Conservation (phyloP, 2,329 filamentous ascomycete genomes). For the Colletotrichum salicis region DNA sequence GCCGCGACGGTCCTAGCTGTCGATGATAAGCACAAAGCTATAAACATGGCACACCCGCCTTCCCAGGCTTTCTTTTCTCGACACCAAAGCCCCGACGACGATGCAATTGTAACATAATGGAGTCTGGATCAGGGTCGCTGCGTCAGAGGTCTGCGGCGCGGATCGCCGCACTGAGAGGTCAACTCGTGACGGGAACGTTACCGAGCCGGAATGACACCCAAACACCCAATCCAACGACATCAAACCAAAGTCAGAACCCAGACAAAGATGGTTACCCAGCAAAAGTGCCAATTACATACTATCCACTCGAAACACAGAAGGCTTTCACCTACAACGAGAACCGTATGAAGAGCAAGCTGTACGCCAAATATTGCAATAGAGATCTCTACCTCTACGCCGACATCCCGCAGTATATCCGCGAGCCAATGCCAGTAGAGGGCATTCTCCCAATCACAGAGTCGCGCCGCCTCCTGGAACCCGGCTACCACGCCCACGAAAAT, state of each 20-base stretch:
- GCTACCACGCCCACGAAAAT: slow-evolving; percentile 25
- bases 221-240: not conserved
- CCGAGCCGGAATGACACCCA: not conserved
- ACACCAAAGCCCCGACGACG: not conserved
- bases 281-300: slow-evolving; percentile 29
- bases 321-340: slow-evolving; percentile 23
- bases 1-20: not conserved
- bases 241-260: slow-evolving; percentile 9
- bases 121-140: not conserved
- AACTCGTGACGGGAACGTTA: not conserved
- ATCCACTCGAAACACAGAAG: slow-evolving; percentile 20
- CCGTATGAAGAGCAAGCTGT: slow-evolving; percentile 18
- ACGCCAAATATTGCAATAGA: slow-evolving; percentile 21
- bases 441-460: slow-evolving; percentile 4
- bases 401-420: slow-evolving; percentile 26
- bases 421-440: slow-evolving; percentile 14
- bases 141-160: slow-evolving; percentile 9
- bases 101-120: not conserved
- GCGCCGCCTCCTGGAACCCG: slow-evolving; percentile 22
- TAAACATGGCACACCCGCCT: not conserved
- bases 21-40: not conserved
- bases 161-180: slow-evolving; percentile 2
- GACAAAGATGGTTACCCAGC: slow-evolving; percentile 23
- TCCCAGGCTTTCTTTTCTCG: not conserved
- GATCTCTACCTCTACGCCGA: slow-evolving; percentile 28